Base-by-base conservation (phyloP, 805 yeast species). In the Teunomyces tritomae region DNA sequence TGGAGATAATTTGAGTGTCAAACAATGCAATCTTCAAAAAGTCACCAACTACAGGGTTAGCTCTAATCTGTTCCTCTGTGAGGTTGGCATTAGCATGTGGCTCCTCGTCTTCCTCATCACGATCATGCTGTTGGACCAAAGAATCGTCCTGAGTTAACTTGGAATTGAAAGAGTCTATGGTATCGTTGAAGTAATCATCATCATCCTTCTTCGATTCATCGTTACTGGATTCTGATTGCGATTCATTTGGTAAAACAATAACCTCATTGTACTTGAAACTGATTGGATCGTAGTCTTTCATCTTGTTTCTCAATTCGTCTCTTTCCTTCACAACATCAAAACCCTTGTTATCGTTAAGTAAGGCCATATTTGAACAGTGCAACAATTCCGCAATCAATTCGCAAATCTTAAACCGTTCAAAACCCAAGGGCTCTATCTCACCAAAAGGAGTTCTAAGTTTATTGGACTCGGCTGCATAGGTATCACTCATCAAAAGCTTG, bases 291-390 rank as follows among this genome's bases (percentile, higher is more conserved):
- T 60, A 64, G 39, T 63, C 68, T 55, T 70, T 71, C 76, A 73
- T 66, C 46, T 69, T 70, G 28, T 53, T 47, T 45, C 77, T 55
- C 44, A 73, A 58, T 17, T 59, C 67, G 52, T 73, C 76, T 26
- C 78, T 53, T 43, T 64, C 66, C 39, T 57, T 53, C 16, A 73
- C 78, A 16, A 71, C 68, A 26, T 68, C 75, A 49, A 53, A 70
- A 8, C 77, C 78, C 57, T 71, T 71, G 47, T 70, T 70, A 52
- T 72, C 77, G 52, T 73, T 73, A 29, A 73, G 59, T 43, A 73
- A 58, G 11, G 76, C 75, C 78, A 73, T 73, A 55, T 73, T 73
- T 10, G 76, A 71, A 48, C 78, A 73, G 58, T 73, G 78, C 43
- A 73, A 63, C 33, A 73, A 64, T 53, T 73, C 78, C 2, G 78